Evolutionary conservation across 140 eudicot species (phyloP).

Genomic region (Cichorium intybus): DNA sequence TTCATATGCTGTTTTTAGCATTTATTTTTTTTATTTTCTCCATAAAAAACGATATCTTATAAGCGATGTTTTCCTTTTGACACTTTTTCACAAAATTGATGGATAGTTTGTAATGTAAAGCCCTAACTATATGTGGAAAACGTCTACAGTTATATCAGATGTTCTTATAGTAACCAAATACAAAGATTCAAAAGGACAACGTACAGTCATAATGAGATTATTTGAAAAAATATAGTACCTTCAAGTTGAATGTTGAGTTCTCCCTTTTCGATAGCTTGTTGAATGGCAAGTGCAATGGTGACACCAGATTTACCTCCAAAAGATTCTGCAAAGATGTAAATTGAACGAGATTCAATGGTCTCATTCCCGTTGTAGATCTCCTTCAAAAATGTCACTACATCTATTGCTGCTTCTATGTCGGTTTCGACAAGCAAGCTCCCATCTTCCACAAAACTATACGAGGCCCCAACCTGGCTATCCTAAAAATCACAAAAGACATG

Average conservation of each 20-base stretch:
- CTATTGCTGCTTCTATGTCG: conserved; percentile 48
- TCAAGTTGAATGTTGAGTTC: conserved; percentile 44
- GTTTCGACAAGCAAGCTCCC: conserved; percentile 32
- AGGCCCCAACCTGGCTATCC: conserved; percentile 70
- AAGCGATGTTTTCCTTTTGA: too few relatives aligned
- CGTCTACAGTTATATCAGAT: too few relatives aligned
- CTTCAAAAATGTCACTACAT: conserved; percentile 38
- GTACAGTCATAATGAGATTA: too few relatives aligned
- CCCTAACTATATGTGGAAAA: too few relatives aligned
- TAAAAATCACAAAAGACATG: neutral
- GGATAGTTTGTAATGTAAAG: too few relatives aligned
- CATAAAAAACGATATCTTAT: too few relatives aligned
- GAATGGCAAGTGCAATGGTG: conserved; percentile 50
- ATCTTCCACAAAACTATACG: conserved; percentile 58
- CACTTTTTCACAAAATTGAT: too few relatives aligned
- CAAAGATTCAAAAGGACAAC: too few relatives aligned
- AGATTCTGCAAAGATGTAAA: conserved; percentile 57
- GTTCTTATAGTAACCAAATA: too few relatives aligned
- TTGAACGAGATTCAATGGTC: conserved; percentile 41
- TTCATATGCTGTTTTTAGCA: too few relatives aligned
- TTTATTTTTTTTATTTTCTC: too few relatives aligned
- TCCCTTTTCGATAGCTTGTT: conserved; percentile 42
- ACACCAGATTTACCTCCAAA: conserved; percentile 64
- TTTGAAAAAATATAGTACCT: conserved; percentile 24
- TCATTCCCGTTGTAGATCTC: conserved; percentile 27